Conservation (phyloP, 306 rosid species). For the Sindora glabra region DNA sequence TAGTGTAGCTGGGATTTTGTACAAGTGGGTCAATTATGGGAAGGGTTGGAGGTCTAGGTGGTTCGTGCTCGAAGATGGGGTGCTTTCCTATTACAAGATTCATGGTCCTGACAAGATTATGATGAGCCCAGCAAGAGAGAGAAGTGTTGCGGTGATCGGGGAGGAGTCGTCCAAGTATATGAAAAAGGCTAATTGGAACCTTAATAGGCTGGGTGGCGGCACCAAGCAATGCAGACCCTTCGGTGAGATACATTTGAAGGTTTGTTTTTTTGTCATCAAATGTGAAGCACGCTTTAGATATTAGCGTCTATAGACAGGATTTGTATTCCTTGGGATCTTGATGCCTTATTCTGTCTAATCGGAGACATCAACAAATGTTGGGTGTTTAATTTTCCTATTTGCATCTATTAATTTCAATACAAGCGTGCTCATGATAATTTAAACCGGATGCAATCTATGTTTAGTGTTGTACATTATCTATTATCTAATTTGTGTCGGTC, state of each 20-base stretch:
- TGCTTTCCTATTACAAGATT: slow-evolving; percentile 92
- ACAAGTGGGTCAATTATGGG: slow-evolving; percentile 98
- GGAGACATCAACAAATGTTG: no score
- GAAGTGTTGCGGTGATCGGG: slow-evolving; percentile 76
- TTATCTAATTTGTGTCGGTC: no score
- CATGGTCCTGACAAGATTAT: slow-evolving; percentile 95
- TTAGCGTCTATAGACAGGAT: neutral
- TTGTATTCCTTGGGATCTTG: neutral
- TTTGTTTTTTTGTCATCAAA: slow-evolving; percentile 26
- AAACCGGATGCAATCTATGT: no score
- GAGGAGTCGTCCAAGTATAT: slow-evolving; percentile 68
- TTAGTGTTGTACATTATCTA: no score
- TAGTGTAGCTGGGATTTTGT: slow-evolving; percentile 78
- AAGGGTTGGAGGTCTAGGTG: slow-evolving; percentile 97
- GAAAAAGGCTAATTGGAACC: slow-evolving; percentile 73
- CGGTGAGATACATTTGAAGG: slow-evolving; percentile 97
- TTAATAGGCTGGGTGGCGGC: slow-evolving; percentile 32
- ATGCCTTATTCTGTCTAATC: neutral
- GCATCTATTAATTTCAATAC: neutral
- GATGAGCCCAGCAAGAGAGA: slow-evolving; percentile 73
- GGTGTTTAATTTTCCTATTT: neutral
- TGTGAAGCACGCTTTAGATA: neutral
- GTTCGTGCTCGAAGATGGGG: slow-evolving; percentile 94
- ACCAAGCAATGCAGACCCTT: slow-evolving; percentile 74
- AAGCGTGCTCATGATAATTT: no score